These are phyloP conservation scores for Aspergillus olivimuriae DNA, from an alignment of 495 filamentous ascomycete genomes.

Conservation along the genomic window DNA sequence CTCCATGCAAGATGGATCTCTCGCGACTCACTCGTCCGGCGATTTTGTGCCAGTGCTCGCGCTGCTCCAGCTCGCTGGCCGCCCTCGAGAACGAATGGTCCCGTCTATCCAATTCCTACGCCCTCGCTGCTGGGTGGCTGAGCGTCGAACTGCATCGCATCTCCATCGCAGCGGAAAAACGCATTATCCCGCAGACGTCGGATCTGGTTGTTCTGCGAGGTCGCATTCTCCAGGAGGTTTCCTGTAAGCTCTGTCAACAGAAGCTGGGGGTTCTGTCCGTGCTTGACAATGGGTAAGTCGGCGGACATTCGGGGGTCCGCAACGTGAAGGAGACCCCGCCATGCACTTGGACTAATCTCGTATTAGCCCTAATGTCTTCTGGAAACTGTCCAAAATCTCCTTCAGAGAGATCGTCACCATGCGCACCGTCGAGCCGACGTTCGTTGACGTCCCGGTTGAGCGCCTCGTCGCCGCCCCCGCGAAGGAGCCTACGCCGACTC, in stretches of 20 bases:
- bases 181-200: conserved; percentile 37
- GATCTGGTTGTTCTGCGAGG: conserved; percentile 36
- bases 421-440: conserved; percentile 36
- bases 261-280: conserved; percentile 34
- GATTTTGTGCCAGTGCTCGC: conserved; percentile 36
- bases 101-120: conserved; percentile 36
- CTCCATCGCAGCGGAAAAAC: conserved; percentile 34
- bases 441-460: conserved; percentile 32
- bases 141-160: conserved; percentile 41
- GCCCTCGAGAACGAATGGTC: conserved; percentile 45
- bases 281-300: conserved; percentile 37
- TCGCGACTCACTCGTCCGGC: conserved; percentile 34
- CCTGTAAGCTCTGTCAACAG: conserved; percentile 42
- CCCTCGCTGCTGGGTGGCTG: conserved; percentile 36
- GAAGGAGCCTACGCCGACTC: conserved; percentile 17
- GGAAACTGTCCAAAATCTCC: conserved; percentile 41
- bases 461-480: conserved; percentile 19
- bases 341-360: conserved; percentile 11
- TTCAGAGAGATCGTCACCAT: conserved; percentile 43
- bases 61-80: conserved; percentile 42
- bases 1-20: conserved; percentile 34
- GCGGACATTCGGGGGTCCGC: no score
- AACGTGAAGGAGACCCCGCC: no score
- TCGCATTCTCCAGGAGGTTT: conserved; percentile 35
- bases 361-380: conserved; percentile 35